Evolutionary conservation across 108 stramenopile genomes (phyloP).

Genomic region (Tribonema minus): DNA sequence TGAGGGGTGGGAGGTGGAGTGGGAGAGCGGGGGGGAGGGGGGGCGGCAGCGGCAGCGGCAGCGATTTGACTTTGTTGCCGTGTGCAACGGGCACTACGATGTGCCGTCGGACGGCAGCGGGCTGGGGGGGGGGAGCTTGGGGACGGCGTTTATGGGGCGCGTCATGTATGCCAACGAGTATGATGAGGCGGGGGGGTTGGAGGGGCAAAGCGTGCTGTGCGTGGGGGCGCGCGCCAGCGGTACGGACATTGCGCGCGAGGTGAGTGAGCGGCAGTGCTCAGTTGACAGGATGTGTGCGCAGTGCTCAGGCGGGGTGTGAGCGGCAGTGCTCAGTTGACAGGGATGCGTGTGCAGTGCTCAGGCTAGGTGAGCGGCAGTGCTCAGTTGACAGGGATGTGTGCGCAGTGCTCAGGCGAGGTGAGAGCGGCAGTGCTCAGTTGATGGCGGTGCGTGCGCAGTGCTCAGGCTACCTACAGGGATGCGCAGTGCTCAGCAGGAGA

Average conservation of each 20-base stretch:
- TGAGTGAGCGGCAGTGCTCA: no score
- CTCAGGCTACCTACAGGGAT: no score
- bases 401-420: no score
- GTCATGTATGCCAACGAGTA: slow-evolving; percentile 76
- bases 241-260: slow-evolving; percentile 77
- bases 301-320: no score
- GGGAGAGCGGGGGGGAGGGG: not conserved
- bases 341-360: no score
- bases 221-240: slow-evolving; percentile 81
- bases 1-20: not conserved
- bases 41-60: not conserved
- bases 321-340: no score
- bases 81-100: slow-evolving; percentile 86
- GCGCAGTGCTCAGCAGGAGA: no score
- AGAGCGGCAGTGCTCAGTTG: no score
- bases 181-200: slow-evolving; percentile 62
- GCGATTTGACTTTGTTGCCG: slow-evolving; percentile 73
- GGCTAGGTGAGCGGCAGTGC: no score
- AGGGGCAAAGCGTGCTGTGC: slow-evolving; percentile 72
- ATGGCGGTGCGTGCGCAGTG: no score
- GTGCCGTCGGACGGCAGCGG: slow-evolving; percentile 61
- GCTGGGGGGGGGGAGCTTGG: slow-evolving; percentile 50
- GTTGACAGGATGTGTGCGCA: no score
- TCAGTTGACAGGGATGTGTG: no score
- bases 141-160: slow-evolving; percentile 58